These are phyloP conservation scores for Cladosporium phlei DNA, from an alignment of 2,329 filamentous ascomycete genomes.

Conservation along the genomic window DNA sequence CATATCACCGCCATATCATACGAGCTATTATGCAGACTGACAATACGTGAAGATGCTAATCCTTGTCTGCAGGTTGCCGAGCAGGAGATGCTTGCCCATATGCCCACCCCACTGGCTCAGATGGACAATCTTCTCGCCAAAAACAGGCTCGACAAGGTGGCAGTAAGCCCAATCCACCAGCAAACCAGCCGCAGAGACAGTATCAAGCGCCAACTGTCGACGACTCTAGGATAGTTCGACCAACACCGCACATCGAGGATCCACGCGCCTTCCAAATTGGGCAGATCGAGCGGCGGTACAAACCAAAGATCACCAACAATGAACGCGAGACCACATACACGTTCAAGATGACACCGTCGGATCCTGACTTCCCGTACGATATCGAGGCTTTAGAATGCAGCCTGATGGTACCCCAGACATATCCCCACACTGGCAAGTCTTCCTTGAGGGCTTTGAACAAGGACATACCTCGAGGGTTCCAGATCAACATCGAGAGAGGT, in stretches of 20 bases:
- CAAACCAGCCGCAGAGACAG: constrained; percentile 17
- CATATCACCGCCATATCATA: background rate
- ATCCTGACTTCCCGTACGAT: constrained; percentile 80
- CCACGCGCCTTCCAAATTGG: constrained; percentile 70
- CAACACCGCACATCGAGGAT: constrained; percentile 59
- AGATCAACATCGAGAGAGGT: constrained; percentile 70
- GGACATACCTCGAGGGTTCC: constrained; percentile 66
- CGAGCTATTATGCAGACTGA: background rate
- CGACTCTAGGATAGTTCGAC: constrained; percentile 52
- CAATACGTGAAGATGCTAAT: background rate
- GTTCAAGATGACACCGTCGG: constrained; percentile 66
- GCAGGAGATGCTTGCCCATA: constrained; percentile 48
- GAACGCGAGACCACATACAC: constrained; percentile 53
- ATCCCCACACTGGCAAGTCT: constrained; percentile 54
- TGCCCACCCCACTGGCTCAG: background rate
- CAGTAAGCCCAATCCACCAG: constrained; percentile 16
- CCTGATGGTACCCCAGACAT: constrained; percentile 59
- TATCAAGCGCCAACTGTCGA: constrained; percentile 32
- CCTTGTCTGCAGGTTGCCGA: constrained; percentile 42
- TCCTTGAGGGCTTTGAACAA: constrained; percentile 61
- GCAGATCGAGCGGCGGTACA: constrained; percentile 66
- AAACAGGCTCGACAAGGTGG: constrained; percentile 6
- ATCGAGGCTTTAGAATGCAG: constrained; percentile 64
- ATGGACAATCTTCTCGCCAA: background rate
- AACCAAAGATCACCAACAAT: constrained; percentile 43